Conservation (phyloP, 2,329 filamentous ascomycete genomes). For the Catunica adiposa region DNA sequence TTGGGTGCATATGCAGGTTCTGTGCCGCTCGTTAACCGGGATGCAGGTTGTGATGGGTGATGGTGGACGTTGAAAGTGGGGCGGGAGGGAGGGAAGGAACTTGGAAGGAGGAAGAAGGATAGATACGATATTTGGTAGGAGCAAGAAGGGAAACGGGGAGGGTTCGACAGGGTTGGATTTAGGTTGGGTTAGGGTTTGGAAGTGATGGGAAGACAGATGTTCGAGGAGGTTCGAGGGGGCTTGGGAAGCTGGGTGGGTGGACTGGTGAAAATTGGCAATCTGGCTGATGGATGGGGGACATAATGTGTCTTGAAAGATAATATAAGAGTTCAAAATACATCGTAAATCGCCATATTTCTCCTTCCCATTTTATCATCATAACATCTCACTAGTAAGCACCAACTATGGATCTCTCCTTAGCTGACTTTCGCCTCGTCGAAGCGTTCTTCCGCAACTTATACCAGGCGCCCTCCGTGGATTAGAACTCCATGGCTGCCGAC, state of each 20-base stretch:
- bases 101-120: no score
- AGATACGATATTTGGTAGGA: neutral
- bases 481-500: constrained; percentile 23
- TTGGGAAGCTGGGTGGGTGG: neutral
- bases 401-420: neutral
- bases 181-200: no score
- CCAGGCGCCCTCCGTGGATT: constrained; percentile 26
- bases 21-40: neutral
- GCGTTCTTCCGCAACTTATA: constrained; percentile 27
- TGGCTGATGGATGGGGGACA: neutral
- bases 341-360: no score
- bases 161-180: no score
- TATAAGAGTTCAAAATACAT: neutral
- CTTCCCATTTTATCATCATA: no score
- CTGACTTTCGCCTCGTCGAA: constrained; percentile 4
- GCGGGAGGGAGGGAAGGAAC: no score
- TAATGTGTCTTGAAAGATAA: neutral
- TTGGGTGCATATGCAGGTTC: constrained; percentile 3
- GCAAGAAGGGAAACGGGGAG: no score
- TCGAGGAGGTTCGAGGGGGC: no score
- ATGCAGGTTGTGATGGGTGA: neutral
- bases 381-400: neutral
- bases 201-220: no score
- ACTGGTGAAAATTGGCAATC: neutral
- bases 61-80: neutral